Evolutionary conservation across 441 rosid species (phyloP), one percentile per base, ranked within the genome.

Genomic region (Erysimum cheiri): DNA sequence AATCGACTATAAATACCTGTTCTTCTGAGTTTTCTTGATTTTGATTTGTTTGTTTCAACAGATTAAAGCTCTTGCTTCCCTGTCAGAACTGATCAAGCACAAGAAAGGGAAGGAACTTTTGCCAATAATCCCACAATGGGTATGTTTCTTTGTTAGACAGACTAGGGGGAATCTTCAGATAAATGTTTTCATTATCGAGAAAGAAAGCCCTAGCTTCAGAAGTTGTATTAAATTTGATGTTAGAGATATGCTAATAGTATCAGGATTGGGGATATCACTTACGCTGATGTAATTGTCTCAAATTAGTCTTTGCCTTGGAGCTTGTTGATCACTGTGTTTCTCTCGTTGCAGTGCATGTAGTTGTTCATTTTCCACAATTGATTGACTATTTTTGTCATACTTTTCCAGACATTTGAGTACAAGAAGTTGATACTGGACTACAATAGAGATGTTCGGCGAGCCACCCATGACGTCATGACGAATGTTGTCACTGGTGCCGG

Each of bases 401-500:
- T 35, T 68, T n/a, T 77, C 39, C 75, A 95, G 98, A 90, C 88
- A 35, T 95, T 92, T 77, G 96, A 95, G 75, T 92, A 88, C 89
- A 92, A 88, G 84, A 87, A 85, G 87, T 74, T 95, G 75, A 74
- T 95, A 80, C 58, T 95, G 83, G 99, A 95, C 78, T 95, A 90
- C 69, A 92, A 78, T 59, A 89, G 97, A 82, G 99, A 95, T 66
- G 98, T 95, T 80, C 94, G 99, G 40, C 96, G 93, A 70, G 88
- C 93, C 76, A 90, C 97, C 6, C 89, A 90, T 75, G 97, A 90
- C 40, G 80, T 91, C 67, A 95, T 92, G 98, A 80, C 80, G 72
- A 84, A 71, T 79, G 82, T 95, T 80, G 96, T 90, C 68, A 72
- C 74, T 69, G 77, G 86, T 63, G 85, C 89, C 13, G 96, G 99